Base-by-base conservation (phyloP, 345 rosid species). In the Citropsis articulata region DNA sequence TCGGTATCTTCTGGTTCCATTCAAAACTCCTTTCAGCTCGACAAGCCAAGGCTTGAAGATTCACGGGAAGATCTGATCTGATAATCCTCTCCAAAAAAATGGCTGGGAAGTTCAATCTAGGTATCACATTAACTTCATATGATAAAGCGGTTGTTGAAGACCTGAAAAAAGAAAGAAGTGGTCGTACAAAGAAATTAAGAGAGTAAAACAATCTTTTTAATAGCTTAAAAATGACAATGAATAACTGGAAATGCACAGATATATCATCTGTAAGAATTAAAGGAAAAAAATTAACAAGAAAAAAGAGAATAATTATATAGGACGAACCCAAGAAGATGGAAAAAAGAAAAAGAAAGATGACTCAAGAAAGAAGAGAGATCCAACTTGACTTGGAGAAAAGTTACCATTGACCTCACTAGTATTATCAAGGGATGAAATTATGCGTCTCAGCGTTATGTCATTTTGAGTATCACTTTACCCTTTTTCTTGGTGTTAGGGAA, bases 1-100 rank as follows among this genome's bases (percentile, higher is more conserved):
- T 72, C 30, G 69, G 73, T 55, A 82, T 79, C 82, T 85, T 91
- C 73, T 77, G 86, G 68, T 80, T 83, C 63, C 85, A 87, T 75
- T 57, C 78, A 73, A 81, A 90, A 36, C 40, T 79, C 77, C 81
- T 91, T 84, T 93, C 99, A 76, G 97, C 97, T 80, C 81, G 89
- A 71, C 85, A 81, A 78, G 99, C 97, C 81, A 93, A 83, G 69
- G 98, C 99, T 84, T 86, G 88, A 76, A 95, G 97, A 84, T 95
- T 95, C 81, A 93, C 93, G 19, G 97, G 99, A 83, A 95, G 94
- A 85, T 95, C 98, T 69, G 98, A 93, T 83, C 91, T 84, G 85
- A 93, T 95, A 48, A 95, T 95, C 81, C 98, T 89, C 89, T 95
- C 97, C 67, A 95, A 85, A 84, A 95, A 91, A 76, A 95, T 95